Conservation (phyloP, 257 asterid species). For the Ilex aquifolium region DNA sequence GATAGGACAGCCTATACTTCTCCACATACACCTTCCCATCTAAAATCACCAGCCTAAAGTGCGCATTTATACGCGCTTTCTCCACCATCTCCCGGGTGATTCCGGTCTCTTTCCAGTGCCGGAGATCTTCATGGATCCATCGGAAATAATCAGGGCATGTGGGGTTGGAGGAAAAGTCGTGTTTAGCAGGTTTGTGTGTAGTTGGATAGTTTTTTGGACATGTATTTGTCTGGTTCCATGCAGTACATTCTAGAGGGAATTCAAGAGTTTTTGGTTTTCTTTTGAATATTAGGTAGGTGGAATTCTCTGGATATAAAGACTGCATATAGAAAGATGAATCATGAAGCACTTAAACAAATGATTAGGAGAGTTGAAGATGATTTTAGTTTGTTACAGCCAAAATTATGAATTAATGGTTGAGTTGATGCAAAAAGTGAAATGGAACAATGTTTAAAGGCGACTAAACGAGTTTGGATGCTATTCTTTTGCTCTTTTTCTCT, state of each 20-base stretch:
- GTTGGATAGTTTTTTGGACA: slow-evolving; percentile 46
- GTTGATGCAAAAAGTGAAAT: too few species aligned
- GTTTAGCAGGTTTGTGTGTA: slow-evolving; percentile 7
- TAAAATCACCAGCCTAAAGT: slow-evolving; percentile 41
- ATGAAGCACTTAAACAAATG: too few species aligned
- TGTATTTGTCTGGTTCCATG: slow-evolving; percentile 45
- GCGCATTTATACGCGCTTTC: slow-evolving; percentile 45
- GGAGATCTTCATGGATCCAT: slow-evolving; percentile 66
- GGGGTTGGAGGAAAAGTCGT: slow-evolving; percentile 15
- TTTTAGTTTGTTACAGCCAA: background rate
- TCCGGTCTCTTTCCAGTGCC: slow-evolving; percentile 52
- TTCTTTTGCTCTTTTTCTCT: too few species aligned
- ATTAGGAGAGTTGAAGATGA: background rate
- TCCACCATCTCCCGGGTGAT: slow-evolving; percentile 41
- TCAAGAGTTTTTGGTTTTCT: slow-evolving; percentile 14
- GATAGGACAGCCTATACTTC: slow-evolving; percentile 44
- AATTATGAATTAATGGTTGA: background rate
- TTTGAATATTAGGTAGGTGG: slow-evolving; percentile 7
- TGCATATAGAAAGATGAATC: slow-evolving; percentile 4
- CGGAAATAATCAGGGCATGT: slow-evolving; percentile 69
- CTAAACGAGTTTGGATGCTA: too few species aligned
- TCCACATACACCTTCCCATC: slow-evolving; percentile 60
- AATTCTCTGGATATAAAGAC: slow-evolving; percentile 24
- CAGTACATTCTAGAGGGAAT: slow-evolving; percentile 37
- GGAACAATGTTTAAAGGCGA: too few species aligned